phyloP scores from a whole-genome alignment of 2,329 filamentous ascomycete species.

The Colletotrichum tamarilloi region DNA sequence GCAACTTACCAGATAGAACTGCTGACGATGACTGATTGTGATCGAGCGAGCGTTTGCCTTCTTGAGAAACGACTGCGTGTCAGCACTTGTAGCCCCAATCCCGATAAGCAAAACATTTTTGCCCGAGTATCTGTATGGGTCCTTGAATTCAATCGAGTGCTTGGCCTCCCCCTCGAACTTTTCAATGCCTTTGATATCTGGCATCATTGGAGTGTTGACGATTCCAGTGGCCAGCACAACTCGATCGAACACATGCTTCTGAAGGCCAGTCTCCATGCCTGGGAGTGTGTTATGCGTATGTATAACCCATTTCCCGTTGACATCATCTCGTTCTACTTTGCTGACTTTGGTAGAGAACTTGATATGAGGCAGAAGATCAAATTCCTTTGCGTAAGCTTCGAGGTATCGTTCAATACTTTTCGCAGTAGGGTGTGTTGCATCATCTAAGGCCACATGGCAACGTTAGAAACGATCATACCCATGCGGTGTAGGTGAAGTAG shows the following conservation, averaged over 20 bases:
- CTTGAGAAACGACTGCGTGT: conserved; percentile 51
- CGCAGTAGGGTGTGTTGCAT: conserved; percentile 40
- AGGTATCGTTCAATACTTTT: conserved; percentile 48
- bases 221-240: conserved; percentile 33
- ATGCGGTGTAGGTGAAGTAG: background rate
- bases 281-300: background rate
- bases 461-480: background rate
- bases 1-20: conserved; percentile 21
- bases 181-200: conserved; percentile 32
- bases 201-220: conserved; percentile 17
- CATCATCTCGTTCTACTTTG: conserved; percentile 24
- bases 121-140: conserved; percentile 22
- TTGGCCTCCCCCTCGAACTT: conserved; percentile 34
- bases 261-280: background rate
- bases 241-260: conserved; percentile 18
- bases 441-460: conserved; percentile 34
- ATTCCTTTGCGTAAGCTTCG: conserved; percentile 52
- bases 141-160: conserved; percentile 36
- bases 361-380: conserved; percentile 48
- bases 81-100: conserved; percentile 81
- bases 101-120: conserved; percentile 79
- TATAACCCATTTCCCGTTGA: conserved; percentile 3
- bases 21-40: conserved; percentile 28
- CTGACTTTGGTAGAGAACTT: conserved; percentile 18
- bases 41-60: conserved; percentile 28